A percentile compares a stretch with the other conserved stretches of the same genome.
These are phyloP conservation scores for Ananas comosus DNA, from an alignment of 176 grass and related monocot species.

Conservation along the genomic window DNA sequence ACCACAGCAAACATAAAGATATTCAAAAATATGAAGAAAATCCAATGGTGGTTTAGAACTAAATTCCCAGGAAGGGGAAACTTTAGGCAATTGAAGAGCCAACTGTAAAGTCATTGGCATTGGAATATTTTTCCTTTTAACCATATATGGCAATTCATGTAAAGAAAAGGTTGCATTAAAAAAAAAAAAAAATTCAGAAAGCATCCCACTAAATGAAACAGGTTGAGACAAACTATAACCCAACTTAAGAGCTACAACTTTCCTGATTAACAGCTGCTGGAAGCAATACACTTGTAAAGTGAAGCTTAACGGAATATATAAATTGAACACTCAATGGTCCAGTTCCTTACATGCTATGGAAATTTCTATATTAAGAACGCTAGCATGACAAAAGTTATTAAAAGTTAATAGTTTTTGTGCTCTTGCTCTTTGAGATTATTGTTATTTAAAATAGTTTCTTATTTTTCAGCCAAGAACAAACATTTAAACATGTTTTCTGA, in stretches of 20 bases:
- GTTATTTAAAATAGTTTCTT: no score
- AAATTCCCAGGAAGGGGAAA: neutral
- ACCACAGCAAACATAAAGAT: no score
- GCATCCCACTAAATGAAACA: neutral
- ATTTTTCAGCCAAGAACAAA: neutral
- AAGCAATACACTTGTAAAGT: neutral
- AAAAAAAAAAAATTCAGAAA: neutral
- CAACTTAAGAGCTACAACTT: neutral
- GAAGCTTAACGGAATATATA: neutral
- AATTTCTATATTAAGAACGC: neutral
- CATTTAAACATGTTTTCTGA: neutral
- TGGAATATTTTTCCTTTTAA: neutral
- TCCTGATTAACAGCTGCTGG: neutral
- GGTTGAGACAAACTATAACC: neutral
- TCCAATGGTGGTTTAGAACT: neutral
- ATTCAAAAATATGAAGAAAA: neutral
- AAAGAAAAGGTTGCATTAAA: neutral
- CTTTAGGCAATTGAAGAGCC: neutral
- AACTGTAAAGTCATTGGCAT: no score
- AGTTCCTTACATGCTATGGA: neutral
- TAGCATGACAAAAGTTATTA: no score
- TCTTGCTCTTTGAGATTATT: no score
- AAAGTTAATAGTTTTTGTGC: no score
- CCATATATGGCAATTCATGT: neutral
- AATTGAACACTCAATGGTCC: neutral